Conservation (phyloP, 768 basidiomycete genomes). For the Mycena alexandri region DNA sequence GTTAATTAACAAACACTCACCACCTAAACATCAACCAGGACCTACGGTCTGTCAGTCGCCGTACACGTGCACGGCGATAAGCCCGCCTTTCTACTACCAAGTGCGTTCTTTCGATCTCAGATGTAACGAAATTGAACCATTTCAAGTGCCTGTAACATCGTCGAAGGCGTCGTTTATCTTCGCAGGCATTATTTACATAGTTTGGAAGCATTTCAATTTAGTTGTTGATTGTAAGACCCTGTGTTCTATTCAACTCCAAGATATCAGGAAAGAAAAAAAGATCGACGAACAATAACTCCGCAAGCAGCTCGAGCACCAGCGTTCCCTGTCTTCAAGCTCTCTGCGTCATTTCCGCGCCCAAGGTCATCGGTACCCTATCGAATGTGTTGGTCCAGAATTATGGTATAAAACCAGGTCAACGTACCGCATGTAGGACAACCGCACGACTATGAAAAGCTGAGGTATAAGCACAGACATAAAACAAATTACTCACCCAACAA, state of each 20-base stretch:
- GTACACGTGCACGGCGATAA: too few relatives aligned
- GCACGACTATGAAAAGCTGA: slow-evolving; percentile 61
- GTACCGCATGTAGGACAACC: slow-evolving; percentile 80
- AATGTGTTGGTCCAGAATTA: slow-evolving; percentile 9
- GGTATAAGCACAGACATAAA: slow-evolving; percentile 7
- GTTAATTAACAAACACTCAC: too few relatives aligned
- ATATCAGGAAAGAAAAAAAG: background rate
- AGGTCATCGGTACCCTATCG: slow-evolving; percentile 81
- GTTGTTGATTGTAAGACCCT: slow-evolving; percentile 12
- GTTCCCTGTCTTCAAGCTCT: slow-evolving; percentile 84
- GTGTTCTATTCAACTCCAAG: slow-evolving; percentile 10
- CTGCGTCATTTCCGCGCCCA: slow-evolving; percentile 74
- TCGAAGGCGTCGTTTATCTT: background rate
- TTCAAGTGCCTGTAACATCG: slow-evolving; percentile 43
- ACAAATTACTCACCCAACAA: slow-evolving; percentile 69
- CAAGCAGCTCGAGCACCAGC: slow-evolving; percentile 84
- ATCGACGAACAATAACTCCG: slow-evolving; percentile 68
- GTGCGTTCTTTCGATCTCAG: too few relatives aligned
- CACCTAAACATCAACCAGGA: too few relatives aligned
- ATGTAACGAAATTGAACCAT: background rate
- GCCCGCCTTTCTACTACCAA: slow-evolving; percentile 71
- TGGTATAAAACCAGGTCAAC: slow-evolving; percentile 37
- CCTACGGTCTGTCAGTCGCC: slow-evolving; percentile 60
- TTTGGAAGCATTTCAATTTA: slow-evolving; percentile 3
- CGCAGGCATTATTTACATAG: background rate